These are phyloP conservation scores for Dendrocalamus sinicus DNA, from an alignment of 176 grass and related monocot genomes.

Conservation along the genomic window DNA sequence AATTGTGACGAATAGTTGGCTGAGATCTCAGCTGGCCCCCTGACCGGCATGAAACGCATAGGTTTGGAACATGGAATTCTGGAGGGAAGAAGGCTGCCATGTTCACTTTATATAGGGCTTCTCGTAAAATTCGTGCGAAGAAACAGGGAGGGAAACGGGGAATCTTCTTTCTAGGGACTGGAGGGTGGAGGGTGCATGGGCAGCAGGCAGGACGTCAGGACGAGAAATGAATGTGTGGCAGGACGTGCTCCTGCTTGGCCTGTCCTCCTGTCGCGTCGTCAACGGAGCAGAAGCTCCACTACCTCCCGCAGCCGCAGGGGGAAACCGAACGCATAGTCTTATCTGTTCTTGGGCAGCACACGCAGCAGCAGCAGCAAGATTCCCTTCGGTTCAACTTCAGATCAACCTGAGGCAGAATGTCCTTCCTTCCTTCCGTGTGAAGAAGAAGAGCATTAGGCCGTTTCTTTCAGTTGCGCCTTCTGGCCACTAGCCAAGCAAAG, in stretches of 20 bases:
- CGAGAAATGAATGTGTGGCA: neutral
- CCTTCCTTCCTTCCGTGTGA: neutral
- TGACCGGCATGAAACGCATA: neutral
- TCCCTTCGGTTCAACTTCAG: neutral
- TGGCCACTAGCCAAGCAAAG: neutral
- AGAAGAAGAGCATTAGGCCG: neutral
- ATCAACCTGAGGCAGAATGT: neutral
- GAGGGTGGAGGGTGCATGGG: neutral
- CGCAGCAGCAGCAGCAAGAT: neutral
- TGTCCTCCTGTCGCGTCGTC: neutral
- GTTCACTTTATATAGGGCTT: too few species aligned
- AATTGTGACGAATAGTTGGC: neutral
- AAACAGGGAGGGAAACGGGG: neutral
- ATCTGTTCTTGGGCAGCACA: neutral
- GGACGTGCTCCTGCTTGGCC: neutral
- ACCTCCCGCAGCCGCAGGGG: neutral
- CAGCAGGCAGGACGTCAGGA: neutral
- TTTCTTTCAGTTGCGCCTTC: neutral
- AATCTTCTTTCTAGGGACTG: neutral
- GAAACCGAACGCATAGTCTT: neutral
- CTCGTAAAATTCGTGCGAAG: neutral
- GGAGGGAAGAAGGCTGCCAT: too few species aligned
- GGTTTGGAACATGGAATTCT: too few species aligned
- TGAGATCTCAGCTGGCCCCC: neutral
- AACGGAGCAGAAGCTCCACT: neutral